These are phyloP conservation scores for Podila verticillata DNA, from an alignment of 192 early-diverging fungal genomes.

Conservation along the genomic window DNA sequence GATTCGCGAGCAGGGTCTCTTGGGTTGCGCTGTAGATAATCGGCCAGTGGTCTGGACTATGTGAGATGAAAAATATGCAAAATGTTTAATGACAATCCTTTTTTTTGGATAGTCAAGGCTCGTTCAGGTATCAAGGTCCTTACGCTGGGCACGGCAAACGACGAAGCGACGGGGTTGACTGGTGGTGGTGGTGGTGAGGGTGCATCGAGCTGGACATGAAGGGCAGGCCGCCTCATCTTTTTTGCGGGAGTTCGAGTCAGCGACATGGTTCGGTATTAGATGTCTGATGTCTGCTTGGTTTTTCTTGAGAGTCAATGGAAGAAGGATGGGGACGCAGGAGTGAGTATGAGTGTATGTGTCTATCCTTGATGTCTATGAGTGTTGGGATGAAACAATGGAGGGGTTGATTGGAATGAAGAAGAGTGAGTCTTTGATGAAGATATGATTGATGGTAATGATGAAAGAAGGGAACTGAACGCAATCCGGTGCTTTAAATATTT, in stretches of 20 bases:
- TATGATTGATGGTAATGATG: not conserved
- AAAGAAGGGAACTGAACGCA: not conserved
- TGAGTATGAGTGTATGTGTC: not conserved
- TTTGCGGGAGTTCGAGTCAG: constrained; percentile 35
- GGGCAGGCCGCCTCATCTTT: constrained; percentile 28
- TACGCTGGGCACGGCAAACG: constrained; percentile 18
- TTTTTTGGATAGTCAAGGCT: not conserved
- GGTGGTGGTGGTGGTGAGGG: constrained; percentile 7
- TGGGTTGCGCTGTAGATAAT: constrained; percentile 37
- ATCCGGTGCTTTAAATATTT: too few species aligned
- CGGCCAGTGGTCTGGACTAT: constrained; percentile 28
- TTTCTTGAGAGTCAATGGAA: not conserved
- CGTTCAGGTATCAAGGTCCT: not conserved
- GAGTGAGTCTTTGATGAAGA: not conserved
- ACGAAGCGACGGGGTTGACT: constrained; percentile 13
- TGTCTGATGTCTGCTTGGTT: not conserved
- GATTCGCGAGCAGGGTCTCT: constrained; percentile 32
- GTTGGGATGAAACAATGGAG: not conserved
- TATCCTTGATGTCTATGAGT: not conserved
- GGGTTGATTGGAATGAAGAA: not conserved
- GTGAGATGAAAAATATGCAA: not conserved
- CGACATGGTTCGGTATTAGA: constrained; percentile 16
- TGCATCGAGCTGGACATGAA: constrained; percentile 31
- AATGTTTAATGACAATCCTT: not conserved
- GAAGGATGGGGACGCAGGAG: not conserved